These are phyloP conservation scores for Solanum arcanum DNA, from an alignment of 257 asterid species.

Conservation along the genomic window DNA sequence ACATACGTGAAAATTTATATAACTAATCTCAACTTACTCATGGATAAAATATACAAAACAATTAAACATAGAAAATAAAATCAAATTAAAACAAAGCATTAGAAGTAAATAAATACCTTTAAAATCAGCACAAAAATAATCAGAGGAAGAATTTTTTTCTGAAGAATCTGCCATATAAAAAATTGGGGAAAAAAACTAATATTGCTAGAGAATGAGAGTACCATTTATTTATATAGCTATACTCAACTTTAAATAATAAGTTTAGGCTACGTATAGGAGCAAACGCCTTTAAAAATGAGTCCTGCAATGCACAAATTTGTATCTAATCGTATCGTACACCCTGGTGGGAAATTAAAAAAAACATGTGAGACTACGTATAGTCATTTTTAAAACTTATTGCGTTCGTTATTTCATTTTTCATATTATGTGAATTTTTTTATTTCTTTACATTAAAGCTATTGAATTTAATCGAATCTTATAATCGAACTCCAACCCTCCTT, in stretches of 20 bases:
- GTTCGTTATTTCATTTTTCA: too few relatives aligned
- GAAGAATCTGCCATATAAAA: neutral
- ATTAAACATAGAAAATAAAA: too few relatives aligned
- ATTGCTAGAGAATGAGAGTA: neutral
- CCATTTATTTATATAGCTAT: neutral
- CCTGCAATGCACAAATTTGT: rapidly evolving
- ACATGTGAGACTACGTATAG: neutral
- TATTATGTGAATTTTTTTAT: too few relatives aligned
- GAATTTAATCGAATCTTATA: too few relatives aligned
- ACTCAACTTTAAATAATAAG: neutral
- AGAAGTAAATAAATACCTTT: neutral
- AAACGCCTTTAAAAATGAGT: too few relatives aligned
- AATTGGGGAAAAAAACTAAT: neutral
- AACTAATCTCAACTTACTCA: neutral
- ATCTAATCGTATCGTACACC: too few relatives aligned
- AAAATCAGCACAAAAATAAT: neutral
- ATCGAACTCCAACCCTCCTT: too few relatives aligned
- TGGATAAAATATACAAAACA: neutral
- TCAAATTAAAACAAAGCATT: too few relatives aligned
- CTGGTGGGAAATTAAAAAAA: neutral
- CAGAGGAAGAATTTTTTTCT: neutral
- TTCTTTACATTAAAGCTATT: too few relatives aligned
- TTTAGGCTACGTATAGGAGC: neutral
- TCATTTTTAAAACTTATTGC: neutral
- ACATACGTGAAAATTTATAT: too few relatives aligned